Evolutionary conservation across 2,329 filamentous ascomycete genomes (phyloP).

Genomic region (Lecanicillium sp.): DNA sequence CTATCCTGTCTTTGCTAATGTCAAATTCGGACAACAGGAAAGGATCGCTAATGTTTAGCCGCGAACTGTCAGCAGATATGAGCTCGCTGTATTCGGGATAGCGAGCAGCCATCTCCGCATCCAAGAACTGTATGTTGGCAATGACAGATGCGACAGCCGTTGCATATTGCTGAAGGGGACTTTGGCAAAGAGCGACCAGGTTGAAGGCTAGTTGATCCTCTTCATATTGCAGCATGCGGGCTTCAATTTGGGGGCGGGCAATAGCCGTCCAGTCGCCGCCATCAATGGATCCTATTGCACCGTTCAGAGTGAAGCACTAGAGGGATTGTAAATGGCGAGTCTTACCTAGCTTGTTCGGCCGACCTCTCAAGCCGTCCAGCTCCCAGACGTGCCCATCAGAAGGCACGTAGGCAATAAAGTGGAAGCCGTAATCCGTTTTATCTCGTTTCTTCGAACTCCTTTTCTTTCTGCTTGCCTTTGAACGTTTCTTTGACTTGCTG

Average conservation of each 20-base stretch:
- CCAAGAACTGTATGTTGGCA: constrained; percentile 29
- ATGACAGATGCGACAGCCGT: constrained; percentile 37
- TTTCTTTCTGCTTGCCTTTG: constrained; percentile 25
- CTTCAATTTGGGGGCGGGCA: constrained; percentile 56
- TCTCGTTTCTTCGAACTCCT: constrained; percentile 30
- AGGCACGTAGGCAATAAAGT: constrained; percentile 87
- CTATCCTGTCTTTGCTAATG: background rate
- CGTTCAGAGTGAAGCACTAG: background rate
- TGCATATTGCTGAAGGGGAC: constrained; percentile 46
- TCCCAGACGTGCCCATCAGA: constrained; percentile 72
- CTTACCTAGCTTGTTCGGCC: constrained; percentile 43
- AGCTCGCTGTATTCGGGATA: constrained; percentile 2
- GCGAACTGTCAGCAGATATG: constrained; percentile 1
- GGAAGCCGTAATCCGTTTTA: constrained; percentile 59
- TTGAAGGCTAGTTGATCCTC: constrained; percentile 66
- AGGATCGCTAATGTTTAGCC: background rate
- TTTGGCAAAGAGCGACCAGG: constrained; percentile 65
- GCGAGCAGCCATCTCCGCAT: constrained; percentile 18
- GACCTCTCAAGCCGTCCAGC: constrained; percentile 73
- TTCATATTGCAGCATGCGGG: constrained; percentile 59
- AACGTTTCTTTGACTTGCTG: constrained; percentile 20
- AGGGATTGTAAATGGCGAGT: no score
- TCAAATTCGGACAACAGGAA: background rate
- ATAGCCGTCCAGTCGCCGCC: constrained; percentile 56
- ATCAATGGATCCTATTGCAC: constrained; percentile 13